Conservation (phyloP, 306 rosid genomes). For the Vigna trinervia region DNA sequence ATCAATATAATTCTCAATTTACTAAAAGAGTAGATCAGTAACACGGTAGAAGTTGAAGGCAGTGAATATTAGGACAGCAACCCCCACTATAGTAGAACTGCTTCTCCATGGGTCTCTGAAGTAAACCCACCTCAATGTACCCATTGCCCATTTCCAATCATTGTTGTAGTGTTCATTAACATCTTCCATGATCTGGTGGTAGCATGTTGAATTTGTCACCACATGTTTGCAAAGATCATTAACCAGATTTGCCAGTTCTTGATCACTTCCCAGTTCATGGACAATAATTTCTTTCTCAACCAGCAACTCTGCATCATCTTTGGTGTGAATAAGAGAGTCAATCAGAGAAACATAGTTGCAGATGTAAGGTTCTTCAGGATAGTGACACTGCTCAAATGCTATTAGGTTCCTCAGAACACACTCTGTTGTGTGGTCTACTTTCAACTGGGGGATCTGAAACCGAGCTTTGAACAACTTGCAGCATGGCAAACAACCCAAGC, state of each 20-base stretch:
- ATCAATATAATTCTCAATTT: neutral
- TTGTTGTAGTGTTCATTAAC: conserved; percentile 51
- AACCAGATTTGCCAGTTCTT: conserved; percentile 51
- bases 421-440: conserved; percentile 48
- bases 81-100: conserved; percentile 59
- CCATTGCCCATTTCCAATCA: conserved; percentile 54
- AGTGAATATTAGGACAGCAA: conserved; percentile 44
- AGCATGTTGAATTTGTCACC: conserved; percentile 46
- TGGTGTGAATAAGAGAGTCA: conserved; percentile 55
- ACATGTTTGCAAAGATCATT: conserved; percentile 52
- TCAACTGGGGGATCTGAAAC: conserved; percentile 45
- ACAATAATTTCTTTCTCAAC: conserved; percentile 49
- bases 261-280: conserved; percentile 55
- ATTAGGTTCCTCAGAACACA: conserved; percentile 55
- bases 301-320: conserved; percentile 58
- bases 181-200: neutral
- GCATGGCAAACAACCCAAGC: conserved; percentile 40
- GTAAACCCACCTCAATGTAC: conserved; percentile 52
- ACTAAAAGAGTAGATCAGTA: conserved; percentile 26
- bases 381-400: conserved; percentile 65
- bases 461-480: conserved; percentile 34
- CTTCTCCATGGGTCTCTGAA: conserved; percentile 66
- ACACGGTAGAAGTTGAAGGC: conserved; percentile 46
- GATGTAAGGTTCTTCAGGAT: conserved; percentile 51
- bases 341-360: conserved; percentile 54